Conservation (phyloP, 352 stramenopile species). For the Pythium insidiosum region DNA sequence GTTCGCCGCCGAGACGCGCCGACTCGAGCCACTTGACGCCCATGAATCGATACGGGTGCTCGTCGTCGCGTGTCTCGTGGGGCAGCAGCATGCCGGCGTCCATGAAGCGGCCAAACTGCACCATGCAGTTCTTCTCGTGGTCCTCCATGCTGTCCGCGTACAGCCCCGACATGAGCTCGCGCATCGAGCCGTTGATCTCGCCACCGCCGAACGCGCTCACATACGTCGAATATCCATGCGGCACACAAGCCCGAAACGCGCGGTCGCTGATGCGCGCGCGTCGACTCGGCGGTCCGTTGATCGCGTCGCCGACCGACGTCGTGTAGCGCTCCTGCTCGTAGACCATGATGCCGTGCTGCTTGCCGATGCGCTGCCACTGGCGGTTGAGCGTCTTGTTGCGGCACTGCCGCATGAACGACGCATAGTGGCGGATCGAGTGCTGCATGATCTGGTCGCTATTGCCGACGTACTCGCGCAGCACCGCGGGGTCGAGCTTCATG, state of each 20-base stretch:
- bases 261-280: conserved; percentile 1
- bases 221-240: conserved; percentile 21
- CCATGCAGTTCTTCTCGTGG: conserved; percentile 30
- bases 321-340: conserved; percentile 34
- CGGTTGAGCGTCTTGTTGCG: conserved; percentile 23
- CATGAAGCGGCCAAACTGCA: conserved; percentile 38
- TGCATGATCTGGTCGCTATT: conserved; percentile 46
- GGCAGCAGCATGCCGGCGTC: conserved; percentile 42
- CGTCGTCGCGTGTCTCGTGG: conserved; percentile 21
- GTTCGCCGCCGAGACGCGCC: conserved; percentile 5
- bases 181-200: conserved; percentile 29
- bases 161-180: conserved; percentile 38
- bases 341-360: conserved; percentile 32
- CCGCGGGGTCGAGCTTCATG: conserved; percentile 3
- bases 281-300: conserved; percentile 2
- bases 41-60: conserved; percentile 38
- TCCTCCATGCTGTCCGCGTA: conserved; percentile 30
- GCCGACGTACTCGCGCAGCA: conserved; percentile 27
- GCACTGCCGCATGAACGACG: conserved; percentile 31
- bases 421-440: conserved; percentile 41
- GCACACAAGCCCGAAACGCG: not conserved
- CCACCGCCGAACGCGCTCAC: conserved; percentile 51
- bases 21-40: conserved; percentile 57
- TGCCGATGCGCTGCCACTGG: conserved; percentile 32
- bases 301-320: conserved; percentile 5